These are phyloP conservation scores for Fusarium concolor DNA, from an alignment of 2,329 filamentous ascomycete species.

Conservation along the genomic window DNA sequence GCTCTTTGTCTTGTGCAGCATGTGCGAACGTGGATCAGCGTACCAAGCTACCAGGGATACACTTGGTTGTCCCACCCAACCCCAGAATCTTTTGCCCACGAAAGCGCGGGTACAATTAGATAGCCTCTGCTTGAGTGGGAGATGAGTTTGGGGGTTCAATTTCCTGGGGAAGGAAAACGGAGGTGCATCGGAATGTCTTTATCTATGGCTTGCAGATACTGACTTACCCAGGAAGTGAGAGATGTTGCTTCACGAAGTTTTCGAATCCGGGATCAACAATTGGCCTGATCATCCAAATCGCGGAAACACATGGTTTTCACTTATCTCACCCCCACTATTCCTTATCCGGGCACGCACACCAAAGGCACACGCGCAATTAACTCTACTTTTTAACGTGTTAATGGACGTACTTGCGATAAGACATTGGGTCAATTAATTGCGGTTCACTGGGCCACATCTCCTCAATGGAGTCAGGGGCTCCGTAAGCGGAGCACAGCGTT, in stretches of 20 bases:
- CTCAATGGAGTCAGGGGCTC: slow-evolving; percentile 13
- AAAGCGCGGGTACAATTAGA: slow-evolving; percentile 37
- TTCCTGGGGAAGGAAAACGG: slow-evolving; percentile 8
- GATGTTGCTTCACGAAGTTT: slow-evolving; percentile 22
- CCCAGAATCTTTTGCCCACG: slow-evolving; percentile 38
- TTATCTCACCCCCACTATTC: slow-evolving; percentile 28
- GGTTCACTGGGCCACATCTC: slow-evolving; percentile 6
- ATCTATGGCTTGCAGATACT: slow-evolving; percentile 31
- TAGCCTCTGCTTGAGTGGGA: slow-evolving; percentile 38
- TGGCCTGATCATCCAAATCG: slow-evolving; percentile 3
- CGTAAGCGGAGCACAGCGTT: slow-evolving; percentile 32
- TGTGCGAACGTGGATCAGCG: slow-evolving; percentile 19
- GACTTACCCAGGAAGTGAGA: not conserved
- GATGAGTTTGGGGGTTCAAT: slow-evolving; percentile 33
- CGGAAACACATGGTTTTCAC: not conserved
- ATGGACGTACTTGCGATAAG: slow-evolving; percentile 22
- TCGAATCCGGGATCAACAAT: slow-evolving; percentile 34
- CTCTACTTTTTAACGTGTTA: slow-evolving; percentile 18
- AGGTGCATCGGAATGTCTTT: slow-evolving; percentile 19
- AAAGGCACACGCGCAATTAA: slow-evolving; percentile 30
- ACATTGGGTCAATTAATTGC: slow-evolving; percentile 12
- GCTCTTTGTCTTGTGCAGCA: slow-evolving; percentile 4
- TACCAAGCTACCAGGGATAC: slow-evolving; percentile 1
- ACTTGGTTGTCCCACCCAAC: slow-evolving; percentile 38
- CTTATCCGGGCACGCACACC: slow-evolving; percentile 28